Base-by-base conservation (phyloP, 2,329 filamentous ascomycete genomes). In the Alternaria solani region DNA sequence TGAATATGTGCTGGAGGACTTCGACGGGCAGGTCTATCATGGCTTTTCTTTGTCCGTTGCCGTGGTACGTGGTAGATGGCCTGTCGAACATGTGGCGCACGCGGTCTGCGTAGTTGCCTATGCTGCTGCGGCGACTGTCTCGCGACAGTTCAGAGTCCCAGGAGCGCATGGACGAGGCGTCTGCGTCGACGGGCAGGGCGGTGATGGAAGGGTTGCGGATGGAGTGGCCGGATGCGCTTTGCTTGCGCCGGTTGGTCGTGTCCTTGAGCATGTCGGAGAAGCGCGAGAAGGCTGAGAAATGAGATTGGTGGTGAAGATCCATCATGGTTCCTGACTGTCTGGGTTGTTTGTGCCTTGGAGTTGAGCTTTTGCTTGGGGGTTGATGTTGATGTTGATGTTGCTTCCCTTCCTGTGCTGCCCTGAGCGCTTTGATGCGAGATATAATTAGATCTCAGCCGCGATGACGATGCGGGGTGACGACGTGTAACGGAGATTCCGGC, bases 231-330 rank as follows among this genome's bases (percentile, higher is more conserved):
- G 44, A 48, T 8, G 36, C 4, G 32, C 44, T 55, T 28, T 58
- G 57, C 41, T 56, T 62, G 42, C 64, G 64, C 51, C 59, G 63
- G 42, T 55, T 49, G n/a, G 55, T 65, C 12, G 60, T 61, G 34
- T 65, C 62, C 32, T 65, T 67, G 41, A 67, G 63, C 42, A 52
- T 51, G 23, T 61, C 60, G 38, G 64, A 63, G 53, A 67, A 63
- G 32, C 64, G 59, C 36, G 57, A 32, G n/a, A 67, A 61, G 38
- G 63, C 59, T 4, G 64, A 67, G 36, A 59, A 42, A 26, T 59
- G 59, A n/a, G 59, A 52, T 41, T 60, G 57, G n/a, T 60, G 47
- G 32, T 60, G 57, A 36, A 60, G 57, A 41, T 60, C 57, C 57
- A 60, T 57, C 57, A 60, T 60, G 57, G 18, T 46, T 51, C 11